Evolutionary conservation across 768 basidiomycete genomes (phyloP).

Genomic region (Trichaptum fuscoviolaceum): DNA sequence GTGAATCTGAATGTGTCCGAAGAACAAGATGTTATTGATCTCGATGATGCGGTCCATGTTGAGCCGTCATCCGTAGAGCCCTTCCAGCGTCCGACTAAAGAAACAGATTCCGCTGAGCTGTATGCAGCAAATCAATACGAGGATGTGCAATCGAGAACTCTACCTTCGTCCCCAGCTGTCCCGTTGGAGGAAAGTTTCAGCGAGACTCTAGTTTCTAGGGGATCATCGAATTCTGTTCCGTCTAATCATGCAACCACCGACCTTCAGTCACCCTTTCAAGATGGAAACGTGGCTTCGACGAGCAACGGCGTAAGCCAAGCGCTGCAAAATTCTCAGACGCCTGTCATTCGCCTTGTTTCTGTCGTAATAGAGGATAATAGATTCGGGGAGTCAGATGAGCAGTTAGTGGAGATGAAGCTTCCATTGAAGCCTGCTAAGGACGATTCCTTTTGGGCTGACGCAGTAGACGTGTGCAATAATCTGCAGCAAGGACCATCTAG

Average conservation of each 20-base stretch:
- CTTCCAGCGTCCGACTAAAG: not conserved
- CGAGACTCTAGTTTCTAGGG: not conserved
- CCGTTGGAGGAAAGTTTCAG: not conserved
- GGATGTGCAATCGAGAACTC: not conserved
- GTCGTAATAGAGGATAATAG: constrained; percentile 15
- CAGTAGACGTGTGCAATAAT: constrained; percentile 13
- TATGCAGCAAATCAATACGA: not conserved
- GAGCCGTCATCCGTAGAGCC: not conserved
- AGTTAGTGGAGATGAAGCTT: constrained; percentile 14
- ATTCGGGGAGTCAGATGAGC: constrained; percentile 12
- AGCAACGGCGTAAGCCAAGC: not conserved
- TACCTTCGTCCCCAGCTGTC: not conserved
- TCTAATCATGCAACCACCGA: not conserved
- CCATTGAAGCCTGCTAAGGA: constrained; percentile 8
- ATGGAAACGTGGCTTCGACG: not conserved
- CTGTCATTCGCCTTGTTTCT: constrained; percentile 7
- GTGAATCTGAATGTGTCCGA: not conserved
- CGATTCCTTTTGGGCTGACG: constrained; percentile 15
- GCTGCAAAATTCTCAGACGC: not conserved
- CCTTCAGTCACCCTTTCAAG: not conserved
- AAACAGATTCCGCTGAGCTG: not conserved
- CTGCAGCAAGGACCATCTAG: constrained; percentile 12
- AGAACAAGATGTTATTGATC: not conserved
- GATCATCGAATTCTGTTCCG: not conserved
- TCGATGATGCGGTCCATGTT: not conserved